Evolutionary conservation across 352 stramenopile species (phyloP).

Genomic region (Pythium angustatum): DNA sequence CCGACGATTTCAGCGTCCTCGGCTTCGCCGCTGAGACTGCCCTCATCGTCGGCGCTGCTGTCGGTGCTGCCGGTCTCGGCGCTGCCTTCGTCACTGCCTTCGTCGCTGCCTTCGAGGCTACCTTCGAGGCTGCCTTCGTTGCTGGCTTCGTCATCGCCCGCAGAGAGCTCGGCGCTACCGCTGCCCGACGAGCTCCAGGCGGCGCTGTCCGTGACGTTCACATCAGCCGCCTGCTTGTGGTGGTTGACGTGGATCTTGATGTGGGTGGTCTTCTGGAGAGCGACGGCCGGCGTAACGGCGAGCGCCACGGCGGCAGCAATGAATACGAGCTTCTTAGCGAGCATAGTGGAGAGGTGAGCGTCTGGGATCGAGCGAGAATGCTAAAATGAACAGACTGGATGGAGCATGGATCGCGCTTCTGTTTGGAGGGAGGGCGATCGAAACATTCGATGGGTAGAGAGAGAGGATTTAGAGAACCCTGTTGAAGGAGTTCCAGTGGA

Average conservation of each 20-base stretch:
- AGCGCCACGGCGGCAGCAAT: conserved; percentile 28
- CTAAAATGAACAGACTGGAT: conserved; percentile 4
- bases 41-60: conserved; percentile 2
- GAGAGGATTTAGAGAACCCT: too few species aligned
- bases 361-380: background rate
- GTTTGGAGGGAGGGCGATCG: too few species aligned
- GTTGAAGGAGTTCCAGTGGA: too few species aligned
- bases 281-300: conserved; percentile 6
- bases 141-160: background rate
- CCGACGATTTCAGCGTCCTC: background rate
- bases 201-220: background rate
- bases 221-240: background rate
- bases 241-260: conserved; percentile 21
- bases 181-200: conserved; percentile 2
- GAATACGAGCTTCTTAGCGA: conserved; percentile 33
- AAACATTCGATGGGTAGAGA: too few species aligned
- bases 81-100: background rate
- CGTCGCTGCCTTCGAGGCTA: conserved; percentile 20
- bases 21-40: background rate
- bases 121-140: background rate
- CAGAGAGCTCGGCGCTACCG: conserved; percentile 5
- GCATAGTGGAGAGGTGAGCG: conserved; percentile 20
- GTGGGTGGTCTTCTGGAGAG: background rate
- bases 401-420: background rate
- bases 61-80: conserved; percentile 4